Percentiles rank a stretch among this genome's conserved stretches.
These are phyloP conservation scores for Strigomonas galati DNA, from an alignment of 208 protist species.

Conservation along the genomic window DNA sequence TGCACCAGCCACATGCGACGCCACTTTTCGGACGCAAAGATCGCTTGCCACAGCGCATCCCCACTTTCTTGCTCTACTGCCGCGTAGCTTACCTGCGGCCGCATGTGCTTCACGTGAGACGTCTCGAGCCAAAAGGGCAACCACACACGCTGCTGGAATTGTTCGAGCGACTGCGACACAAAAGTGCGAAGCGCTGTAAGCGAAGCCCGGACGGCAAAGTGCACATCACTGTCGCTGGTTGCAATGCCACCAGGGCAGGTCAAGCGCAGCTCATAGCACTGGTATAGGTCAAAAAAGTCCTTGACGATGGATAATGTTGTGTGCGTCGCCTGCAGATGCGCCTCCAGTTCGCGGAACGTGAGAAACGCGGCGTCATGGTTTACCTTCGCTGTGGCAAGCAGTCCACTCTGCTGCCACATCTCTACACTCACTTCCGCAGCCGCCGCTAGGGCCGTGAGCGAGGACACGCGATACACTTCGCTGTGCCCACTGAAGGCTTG, in stretches of 20 bases:
- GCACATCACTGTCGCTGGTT: neutral
- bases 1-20: neutral
- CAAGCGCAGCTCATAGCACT: neutral
- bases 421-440: neutral
- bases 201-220: neutral
- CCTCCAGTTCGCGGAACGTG: neutral
- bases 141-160: neutral
- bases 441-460: neutral
- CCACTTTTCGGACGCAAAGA: neutral
- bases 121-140: neutral
- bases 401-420: neutral
- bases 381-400: no score
- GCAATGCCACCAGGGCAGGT: no score
- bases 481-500: no score
- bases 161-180: neutral
- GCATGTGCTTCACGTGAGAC: no score
- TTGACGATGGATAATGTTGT: neutral
- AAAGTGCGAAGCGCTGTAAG: neutral
- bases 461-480: neutral
- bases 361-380: neutral
- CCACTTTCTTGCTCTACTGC: neutral
- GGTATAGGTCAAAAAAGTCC: neutral
- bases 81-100: no score
- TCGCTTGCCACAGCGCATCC: neutral
- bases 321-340: neutral